Conservation (phyloP, 2,329 filamentous ascomycete species). For the Sporothrix euskadiensis region DNA sequence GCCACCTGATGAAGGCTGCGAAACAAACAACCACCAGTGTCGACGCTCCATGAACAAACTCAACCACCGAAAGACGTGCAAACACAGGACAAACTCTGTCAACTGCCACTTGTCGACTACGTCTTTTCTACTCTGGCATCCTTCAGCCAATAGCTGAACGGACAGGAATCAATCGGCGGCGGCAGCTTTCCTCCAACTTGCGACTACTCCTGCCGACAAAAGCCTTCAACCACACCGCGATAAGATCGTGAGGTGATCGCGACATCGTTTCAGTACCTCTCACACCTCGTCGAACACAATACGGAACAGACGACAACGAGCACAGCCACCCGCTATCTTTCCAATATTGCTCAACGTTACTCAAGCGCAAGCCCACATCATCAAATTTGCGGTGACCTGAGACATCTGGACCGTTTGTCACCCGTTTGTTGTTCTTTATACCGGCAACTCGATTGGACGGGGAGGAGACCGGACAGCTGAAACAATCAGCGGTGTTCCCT, state of each 20-base stretch:
- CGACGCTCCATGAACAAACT: not conserved
- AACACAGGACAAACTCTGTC: not conserved
- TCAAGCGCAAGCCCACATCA: not conserved
- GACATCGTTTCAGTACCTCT: not conserved
- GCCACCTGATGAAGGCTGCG: not conserved
- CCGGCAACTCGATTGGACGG: conserved; percentile 1
- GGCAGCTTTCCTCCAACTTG: not conserved
- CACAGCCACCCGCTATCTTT: not conserved
- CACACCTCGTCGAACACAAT: no score
- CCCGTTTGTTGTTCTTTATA: not conserved
- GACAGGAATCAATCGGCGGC: not conserved
- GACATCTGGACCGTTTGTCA: conserved; percentile 21
- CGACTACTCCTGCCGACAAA: not conserved
- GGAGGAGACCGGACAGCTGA: not conserved
- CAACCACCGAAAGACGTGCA: not conserved
- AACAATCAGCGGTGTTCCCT: conserved; percentile 1
- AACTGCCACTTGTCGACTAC: not conserved
- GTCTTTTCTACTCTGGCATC: no score
- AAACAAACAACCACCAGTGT: conserved; percentile 8
- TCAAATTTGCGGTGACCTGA: not conserved
- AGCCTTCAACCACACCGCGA: not conserved
- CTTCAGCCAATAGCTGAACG: not conserved
- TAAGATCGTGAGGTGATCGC: not conserved
- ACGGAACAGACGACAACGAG: not conserved
- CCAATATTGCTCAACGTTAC: not conserved